phyloP scores from a whole-genome alignment of 768 basidiomycete genomes.

The Lyophyllum shimeji region DNA sequence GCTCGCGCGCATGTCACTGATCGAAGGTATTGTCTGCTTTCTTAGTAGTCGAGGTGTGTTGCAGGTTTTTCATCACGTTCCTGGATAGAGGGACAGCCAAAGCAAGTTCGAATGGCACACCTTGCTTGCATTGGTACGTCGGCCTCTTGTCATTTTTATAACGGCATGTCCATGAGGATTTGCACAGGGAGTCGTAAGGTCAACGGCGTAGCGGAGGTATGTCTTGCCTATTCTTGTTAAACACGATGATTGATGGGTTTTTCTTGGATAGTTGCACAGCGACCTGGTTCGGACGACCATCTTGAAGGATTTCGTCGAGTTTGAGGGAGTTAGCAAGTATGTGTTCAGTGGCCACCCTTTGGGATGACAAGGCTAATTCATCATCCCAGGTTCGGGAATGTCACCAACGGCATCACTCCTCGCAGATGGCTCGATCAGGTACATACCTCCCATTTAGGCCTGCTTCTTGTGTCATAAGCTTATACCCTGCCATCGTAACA shows the following conservation, averaged over 20 bases:
- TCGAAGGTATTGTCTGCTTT: constrained; percentile 59
- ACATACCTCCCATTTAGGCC: constrained; percentile 5
- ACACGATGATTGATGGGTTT: not conserved
- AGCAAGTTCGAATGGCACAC: constrained; percentile 89
- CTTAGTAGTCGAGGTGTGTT: not conserved
- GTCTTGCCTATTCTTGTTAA: not conserved
- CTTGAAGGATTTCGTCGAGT: constrained; percentile 91
- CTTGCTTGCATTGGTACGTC: constrained; percentile 76
- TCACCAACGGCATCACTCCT: constrained; percentile 94
- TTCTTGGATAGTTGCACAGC: constrained; percentile 61
- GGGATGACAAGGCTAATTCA: not conserved
- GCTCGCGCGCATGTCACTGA: constrained; percentile 85
- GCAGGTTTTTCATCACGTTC: not conserved
- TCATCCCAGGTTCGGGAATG: constrained; percentile 68
- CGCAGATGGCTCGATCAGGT: constrained; percentile 90
- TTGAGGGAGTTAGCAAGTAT: constrained; percentile 81
- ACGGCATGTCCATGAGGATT: not conserved
- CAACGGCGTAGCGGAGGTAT: constrained; percentile 93
- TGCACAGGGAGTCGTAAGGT: constrained; percentile 70
- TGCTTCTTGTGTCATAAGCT: not conserved
- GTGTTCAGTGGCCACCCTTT: constrained; percentile 24
- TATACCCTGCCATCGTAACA: constrained; percentile 22
- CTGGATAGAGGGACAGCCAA: constrained; percentile 74
- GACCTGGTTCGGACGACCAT: constrained; percentile 84
- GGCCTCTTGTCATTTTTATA: constrained; percentile 5